Conservation (phyloP, 2,329 filamentous ascomycete species). For the Aspergillus quadricinctus region DNA sequence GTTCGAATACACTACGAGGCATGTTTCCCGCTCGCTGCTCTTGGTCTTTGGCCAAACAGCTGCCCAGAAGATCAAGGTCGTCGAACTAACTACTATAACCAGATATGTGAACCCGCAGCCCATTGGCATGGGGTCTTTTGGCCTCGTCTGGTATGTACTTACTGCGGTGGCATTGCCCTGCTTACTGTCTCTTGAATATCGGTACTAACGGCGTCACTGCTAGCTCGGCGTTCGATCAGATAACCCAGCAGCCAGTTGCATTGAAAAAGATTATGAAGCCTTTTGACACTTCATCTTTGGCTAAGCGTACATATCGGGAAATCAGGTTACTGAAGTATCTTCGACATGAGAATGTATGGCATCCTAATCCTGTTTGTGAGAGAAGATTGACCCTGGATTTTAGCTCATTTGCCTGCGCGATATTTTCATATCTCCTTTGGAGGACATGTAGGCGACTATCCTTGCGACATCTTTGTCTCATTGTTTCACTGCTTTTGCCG, state of each 20-base stretch:
- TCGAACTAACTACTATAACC: constrained; percentile 23
- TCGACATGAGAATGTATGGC: constrained; percentile 84
- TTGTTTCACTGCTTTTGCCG: not conserved
- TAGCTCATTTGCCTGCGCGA: constrained; percentile 96
- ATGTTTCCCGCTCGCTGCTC: constrained; percentile 24
- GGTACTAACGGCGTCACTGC: not conserved
- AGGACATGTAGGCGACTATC: constrained; percentile 71
- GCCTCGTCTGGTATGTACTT: constrained; percentile 77
- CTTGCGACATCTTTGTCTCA: not conserved
- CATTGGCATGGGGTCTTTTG: constrained; percentile 98
- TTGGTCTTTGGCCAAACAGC: not conserved
- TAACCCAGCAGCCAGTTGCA: constrained; percentile 91
- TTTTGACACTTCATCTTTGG: constrained; percentile 93
- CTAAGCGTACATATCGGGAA: constrained; percentile 95
- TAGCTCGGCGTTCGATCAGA: constrained; percentile 94
- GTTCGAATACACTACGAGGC: constrained; percentile 99
- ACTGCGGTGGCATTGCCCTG: not conserved
- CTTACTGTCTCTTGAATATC: not conserved
- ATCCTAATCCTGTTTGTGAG: constrained; percentile 9
- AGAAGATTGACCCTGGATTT: not conserved
- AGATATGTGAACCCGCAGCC: constrained; percentile 98
- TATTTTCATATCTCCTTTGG: constrained; percentile 97
- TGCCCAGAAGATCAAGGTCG: not conserved
- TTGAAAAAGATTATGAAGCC: constrained; percentile 99
- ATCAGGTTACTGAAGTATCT: constrained; percentile 96